phyloP scores from a whole-genome alignment of 1,284 basidiomycete genomes.

The Rhodotorula glutinis region DNA sequence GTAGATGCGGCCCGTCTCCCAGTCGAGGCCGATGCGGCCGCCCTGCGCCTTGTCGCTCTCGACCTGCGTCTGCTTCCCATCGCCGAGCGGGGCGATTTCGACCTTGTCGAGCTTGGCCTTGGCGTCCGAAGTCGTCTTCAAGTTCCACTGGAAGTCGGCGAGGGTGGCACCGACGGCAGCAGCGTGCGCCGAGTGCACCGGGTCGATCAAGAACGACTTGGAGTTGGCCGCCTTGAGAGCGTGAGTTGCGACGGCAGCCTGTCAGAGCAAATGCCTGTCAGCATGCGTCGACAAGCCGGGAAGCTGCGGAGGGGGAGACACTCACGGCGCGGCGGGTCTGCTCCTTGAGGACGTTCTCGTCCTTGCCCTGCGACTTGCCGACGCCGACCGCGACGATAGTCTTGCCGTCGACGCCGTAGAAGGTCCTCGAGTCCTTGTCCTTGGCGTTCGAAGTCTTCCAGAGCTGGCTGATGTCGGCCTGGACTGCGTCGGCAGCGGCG shows the following conservation, averaged over 20 bases:
- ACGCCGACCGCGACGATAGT: constrained; percentile 37
- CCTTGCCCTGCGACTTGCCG: constrained; percentile 23
- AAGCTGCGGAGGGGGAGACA: constrained; percentile 32
- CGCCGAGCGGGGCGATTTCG: constrained; percentile 48
- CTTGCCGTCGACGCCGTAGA: constrained; percentile 44
- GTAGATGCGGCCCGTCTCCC: constrained; percentile 61
- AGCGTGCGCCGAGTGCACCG: constrained; percentile 65
- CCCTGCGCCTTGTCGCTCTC: constrained; percentile 32
- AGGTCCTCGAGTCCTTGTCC: constrained; percentile 60
- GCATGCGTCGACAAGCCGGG: neutral
- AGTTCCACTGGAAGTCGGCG: constrained; percentile 62
- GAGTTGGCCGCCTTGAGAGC: constrained; percentile 33
- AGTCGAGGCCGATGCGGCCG: constrained; percentile 52
- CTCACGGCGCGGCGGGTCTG: constrained; percentile 56
- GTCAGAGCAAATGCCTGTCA: neutral
- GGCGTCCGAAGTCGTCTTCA: constrained; percentile 61
- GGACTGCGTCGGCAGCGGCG: neutral
- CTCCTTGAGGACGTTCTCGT: constrained; percentile 56
- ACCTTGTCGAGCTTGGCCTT: constrained; percentile 45
- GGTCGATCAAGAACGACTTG: constrained; percentile 58
- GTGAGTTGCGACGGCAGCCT: constrained; percentile 39
- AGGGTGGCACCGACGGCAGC: constrained; percentile 73
- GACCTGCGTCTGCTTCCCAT: constrained; percentile 14
- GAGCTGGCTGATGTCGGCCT: constrained; percentile 47
- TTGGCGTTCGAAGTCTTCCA: constrained; percentile 54